Percentiles rank a stretch among this genome's conserved stretches.
phyloP scores from a whole-genome alignment of 148 eudicot species.

The Rhododendron mucronatum region DNA sequence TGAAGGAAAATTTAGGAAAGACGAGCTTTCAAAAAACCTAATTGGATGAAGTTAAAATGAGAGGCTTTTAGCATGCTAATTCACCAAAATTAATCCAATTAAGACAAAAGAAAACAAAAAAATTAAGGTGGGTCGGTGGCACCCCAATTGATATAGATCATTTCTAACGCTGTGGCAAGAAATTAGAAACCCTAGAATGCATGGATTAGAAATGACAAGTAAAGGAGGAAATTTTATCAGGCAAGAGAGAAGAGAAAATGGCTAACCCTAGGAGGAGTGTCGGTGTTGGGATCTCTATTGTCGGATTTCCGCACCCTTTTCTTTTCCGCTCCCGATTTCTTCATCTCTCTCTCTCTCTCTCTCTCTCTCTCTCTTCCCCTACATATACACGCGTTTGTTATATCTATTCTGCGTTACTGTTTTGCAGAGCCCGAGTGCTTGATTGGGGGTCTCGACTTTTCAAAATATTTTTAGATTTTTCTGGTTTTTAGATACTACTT shows the following conservation, averaged over 20 bases:
- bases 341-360: slow-evolving; percentile 27
- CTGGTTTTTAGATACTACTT: neutral
- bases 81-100: neutral
- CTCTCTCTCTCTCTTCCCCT: neutral
- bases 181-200: neutral
- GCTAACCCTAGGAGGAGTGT: slow-evolving; percentile 39
- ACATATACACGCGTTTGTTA: neutral
- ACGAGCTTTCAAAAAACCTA: neutral
- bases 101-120: neutral
- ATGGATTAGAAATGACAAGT: neutral
- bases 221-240: neutral
- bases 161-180: neutral
- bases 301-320: slow-evolving; percentile 39
- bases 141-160: neutral
- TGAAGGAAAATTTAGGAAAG: neutral
- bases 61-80: neutral
- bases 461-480: neutral
- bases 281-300: slow-evolving; percentile 25
- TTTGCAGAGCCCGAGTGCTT: neutral
- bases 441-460: neutral
- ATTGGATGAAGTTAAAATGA: neutral
- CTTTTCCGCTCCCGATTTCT: slow-evolving; percentile 46
- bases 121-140: neutral
- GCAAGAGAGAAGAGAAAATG: neutral
- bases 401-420: neutral